Evolutionary conservation across 139 green algal genomes (phyloP).

Genomic region (Desmodesmus armatus): DNA sequence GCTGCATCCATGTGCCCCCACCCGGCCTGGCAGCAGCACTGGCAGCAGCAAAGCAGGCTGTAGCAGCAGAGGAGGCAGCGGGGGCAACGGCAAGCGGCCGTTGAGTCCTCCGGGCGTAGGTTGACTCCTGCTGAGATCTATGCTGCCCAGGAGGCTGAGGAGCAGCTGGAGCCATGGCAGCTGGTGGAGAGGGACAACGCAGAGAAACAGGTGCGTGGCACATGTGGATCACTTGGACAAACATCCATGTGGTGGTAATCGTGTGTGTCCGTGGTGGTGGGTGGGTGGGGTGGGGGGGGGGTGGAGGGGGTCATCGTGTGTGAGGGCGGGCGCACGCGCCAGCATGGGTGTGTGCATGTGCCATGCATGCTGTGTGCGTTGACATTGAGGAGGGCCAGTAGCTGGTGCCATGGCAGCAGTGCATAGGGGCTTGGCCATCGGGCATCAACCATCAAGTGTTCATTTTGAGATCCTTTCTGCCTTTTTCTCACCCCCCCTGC

Average conservation of each 20-base stretch:
- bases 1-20: conserved; percentile 32
- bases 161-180: conserved; percentile 39
- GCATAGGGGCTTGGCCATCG: no score
- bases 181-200: neutral
- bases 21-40: conserved; percentile 32
- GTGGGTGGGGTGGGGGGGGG: no score
- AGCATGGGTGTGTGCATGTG: no score
- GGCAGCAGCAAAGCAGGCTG: conserved; percentile 31
- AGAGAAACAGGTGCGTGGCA: neutral
- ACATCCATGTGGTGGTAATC: neutral
- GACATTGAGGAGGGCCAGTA: no score
- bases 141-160: conserved; percentile 19
- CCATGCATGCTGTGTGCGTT: no score
- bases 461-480: no score
- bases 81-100: neutral
- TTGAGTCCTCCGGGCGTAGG: neutral
- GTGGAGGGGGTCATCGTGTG: no score
- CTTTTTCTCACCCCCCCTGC: no score
- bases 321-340: no score
- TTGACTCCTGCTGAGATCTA: conserved; percentile 38
- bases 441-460: no score
- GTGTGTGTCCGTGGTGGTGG: no score
- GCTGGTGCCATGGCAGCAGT: no score
- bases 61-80: conserved; percentile 20
- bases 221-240: neutral